A percentile compares a stretch with the other conserved stretches of the same genome.
These are phyloP conservation scores for Abortiporus biennis DNA, from an alignment of 1,284 basidiomycete species.

Conservation along the genomic window DNA sequence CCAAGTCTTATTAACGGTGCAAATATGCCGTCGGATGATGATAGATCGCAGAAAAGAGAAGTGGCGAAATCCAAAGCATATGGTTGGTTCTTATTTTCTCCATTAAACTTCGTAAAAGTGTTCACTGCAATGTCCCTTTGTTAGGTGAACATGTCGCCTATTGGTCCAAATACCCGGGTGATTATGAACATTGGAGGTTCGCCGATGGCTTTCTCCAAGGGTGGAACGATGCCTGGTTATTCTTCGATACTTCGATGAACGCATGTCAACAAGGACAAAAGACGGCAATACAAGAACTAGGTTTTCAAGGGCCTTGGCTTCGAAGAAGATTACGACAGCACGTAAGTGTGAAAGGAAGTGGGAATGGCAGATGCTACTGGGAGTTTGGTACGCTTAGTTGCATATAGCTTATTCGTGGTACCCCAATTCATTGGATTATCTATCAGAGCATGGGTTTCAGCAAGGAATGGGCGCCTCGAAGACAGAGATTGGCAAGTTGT, in stretches of 20 bases:
- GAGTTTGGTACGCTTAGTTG: conserved; percentile 46
- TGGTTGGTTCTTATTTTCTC: conserved; percentile 28
- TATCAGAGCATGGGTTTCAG: too few relatives aligned
- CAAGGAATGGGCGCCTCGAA: too few relatives aligned
- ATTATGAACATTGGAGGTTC: conserved; percentile 66
- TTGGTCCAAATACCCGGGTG: conserved; percentile 47
- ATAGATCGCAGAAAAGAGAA: conserved; percentile 28
- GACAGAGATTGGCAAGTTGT: too few relatives aligned
- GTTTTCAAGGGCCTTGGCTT: conserved; percentile 56
- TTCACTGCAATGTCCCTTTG: not conserved
- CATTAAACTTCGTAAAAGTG: not conserved
- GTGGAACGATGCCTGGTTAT: conserved; percentile 67
- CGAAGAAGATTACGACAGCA: conserved; percentile 44
- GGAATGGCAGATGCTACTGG: conserved; percentile 44
- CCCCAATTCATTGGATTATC: too few relatives aligned
- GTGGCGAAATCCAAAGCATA: conserved; percentile 31
- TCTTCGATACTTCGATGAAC: too few relatives aligned
- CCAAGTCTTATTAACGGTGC: conserved; percentile 30
- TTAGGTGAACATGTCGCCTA: conserved; percentile 49
- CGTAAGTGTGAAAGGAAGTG: conserved; percentile 30
- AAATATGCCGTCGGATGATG: conserved; percentile 16
- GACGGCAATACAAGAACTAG: conserved; percentile 40
- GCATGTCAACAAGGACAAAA: too few relatives aligned
- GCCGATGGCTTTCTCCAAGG: conserved; percentile 58
- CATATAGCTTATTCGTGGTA: not conserved